These are phyloP conservation scores for Aspergillus ostianus DNA, from an alignment of 495 filamentous ascomycete genomes.

Conservation along the genomic window DNA sequence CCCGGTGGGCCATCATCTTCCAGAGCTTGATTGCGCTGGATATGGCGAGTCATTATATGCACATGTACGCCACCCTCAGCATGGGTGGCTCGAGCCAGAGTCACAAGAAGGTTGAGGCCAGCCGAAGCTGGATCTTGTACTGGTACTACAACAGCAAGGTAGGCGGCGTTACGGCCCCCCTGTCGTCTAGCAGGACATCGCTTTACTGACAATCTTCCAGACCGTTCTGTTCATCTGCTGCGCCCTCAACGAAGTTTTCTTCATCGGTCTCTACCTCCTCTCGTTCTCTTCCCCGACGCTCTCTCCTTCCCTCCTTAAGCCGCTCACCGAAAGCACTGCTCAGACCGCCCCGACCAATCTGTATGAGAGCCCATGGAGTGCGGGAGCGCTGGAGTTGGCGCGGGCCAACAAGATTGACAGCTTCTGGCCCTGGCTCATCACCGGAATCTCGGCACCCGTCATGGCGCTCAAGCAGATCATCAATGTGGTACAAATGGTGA, in stretches of 20 bases:
- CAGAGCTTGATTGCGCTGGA: conserved; percentile 89
- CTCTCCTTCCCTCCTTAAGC: conserved; percentile 73
- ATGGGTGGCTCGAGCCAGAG: conserved; percentile 76
- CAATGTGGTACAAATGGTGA: conserved; percentile 91
- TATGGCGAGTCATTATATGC: conserved; percentile 94
- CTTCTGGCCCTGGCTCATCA: conserved; percentile 82
- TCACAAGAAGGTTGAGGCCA: conserved; percentile 88
- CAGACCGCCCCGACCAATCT: conserved; percentile 47
- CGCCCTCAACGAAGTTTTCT: conserved; percentile 89
- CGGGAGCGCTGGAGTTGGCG: conserved; percentile 86
- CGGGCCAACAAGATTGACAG: conserved; percentile 91
- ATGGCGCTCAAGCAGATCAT: conserved; percentile 91
- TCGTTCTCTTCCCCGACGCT: conserved; percentile 89
- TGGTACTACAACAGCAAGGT: conserved; percentile 97
- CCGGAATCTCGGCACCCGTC: conserved; percentile 74
- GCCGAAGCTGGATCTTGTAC: conserved; percentile 70
- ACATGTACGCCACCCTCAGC: conserved; percentile 87
- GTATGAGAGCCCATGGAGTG: conserved; percentile 82
- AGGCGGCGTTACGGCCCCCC: conserved; percentile 21
- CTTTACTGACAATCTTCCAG: conserved; percentile 41
- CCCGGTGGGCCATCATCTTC: conserved; percentile 88
- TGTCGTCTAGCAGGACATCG: not conserved
- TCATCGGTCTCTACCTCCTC: conserved; percentile 95
- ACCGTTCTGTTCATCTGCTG: conserved; percentile 90
- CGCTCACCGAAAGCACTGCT: conserved; percentile 34